Percentiles rank a stretch among this genome's conserved stretches.
Evolutionary conservation across 2,329 filamentous ascomycete species (phyloP).

Genomic region (Botrytis squamosa): DNA sequence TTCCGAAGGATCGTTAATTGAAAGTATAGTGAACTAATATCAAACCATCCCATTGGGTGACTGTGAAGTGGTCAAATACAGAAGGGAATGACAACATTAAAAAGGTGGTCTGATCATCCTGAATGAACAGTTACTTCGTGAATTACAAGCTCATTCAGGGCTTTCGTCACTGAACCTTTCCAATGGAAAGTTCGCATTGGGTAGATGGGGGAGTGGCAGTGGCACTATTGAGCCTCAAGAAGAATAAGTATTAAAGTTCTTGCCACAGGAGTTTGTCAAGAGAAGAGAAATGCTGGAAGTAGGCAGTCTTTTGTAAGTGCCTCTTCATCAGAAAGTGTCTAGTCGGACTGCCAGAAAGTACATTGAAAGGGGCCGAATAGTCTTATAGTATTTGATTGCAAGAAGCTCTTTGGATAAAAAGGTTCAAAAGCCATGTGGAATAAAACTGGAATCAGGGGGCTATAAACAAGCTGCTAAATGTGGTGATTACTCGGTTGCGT

Average conservation of each 20-base stretch:
- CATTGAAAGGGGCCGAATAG: neutral
- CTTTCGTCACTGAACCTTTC: neutral
- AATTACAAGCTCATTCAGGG: neutral
- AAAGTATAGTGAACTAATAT: neutral
- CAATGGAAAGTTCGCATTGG: neutral
- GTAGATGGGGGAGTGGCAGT: neutral
- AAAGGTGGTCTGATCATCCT: neutral
- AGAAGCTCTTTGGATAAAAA: neutral
- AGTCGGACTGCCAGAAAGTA: neutral
- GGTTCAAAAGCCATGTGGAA: neutral
- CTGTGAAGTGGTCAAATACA: neutral
- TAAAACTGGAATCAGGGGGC: fast-evolving
- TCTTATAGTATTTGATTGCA: neutral
- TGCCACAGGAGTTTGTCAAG: neutral
- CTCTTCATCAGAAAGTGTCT: neutral
- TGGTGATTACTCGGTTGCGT: neutral
- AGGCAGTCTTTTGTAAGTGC: neutral
- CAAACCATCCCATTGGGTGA: neutral
- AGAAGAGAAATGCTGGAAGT: neutral
- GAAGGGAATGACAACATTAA: neutral
- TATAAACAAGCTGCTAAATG: no score
- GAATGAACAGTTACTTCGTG: neutral
- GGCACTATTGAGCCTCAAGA: neutral
- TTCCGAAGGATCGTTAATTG: neutral
- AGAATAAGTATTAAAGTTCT: no score